A percentile compares a stretch with the other conserved stretches of the same genome.
phyloP scores from a whole-genome alignment of 2,329 filamentous ascomycete genomes.

The Colletotrichum aenigma region DNA sequence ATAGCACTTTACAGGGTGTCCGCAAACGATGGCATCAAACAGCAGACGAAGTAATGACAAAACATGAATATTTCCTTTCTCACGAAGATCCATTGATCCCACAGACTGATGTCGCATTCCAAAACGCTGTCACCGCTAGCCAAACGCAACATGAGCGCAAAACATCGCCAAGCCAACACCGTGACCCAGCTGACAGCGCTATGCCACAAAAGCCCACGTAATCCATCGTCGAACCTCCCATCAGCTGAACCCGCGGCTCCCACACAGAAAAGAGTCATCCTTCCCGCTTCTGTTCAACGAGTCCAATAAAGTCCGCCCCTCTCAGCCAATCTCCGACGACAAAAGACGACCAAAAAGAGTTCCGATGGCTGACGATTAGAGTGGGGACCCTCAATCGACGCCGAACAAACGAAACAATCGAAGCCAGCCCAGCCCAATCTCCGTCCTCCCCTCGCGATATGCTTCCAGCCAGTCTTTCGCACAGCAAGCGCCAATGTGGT shows the following conservation, averaged over 20 bases:
- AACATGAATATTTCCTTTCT: background rate
- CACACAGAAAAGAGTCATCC: background rate
- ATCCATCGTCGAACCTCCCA: background rate
- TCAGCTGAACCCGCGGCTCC: background rate
- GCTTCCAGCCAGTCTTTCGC: background rate
- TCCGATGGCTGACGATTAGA: background rate
- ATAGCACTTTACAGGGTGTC: background rate
- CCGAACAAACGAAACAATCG: background rate
- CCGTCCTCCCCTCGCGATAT: background rate
- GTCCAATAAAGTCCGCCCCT: background rate
- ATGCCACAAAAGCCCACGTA: background rate
- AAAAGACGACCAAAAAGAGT: background rate
- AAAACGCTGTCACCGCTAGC: background rate
- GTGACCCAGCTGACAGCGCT: background rate
- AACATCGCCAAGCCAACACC: background rate
- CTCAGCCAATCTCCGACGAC: background rate
- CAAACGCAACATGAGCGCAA: background rate
- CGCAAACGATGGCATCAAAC: background rate
- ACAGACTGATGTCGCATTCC: background rate
- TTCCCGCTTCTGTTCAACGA: background rate
- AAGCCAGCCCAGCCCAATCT: background rate
- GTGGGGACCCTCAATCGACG: background rate
- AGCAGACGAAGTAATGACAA: background rate
- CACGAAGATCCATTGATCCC: background rate
- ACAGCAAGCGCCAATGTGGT: background rate